A percentile compares a stretch with the other conserved stretches of the same genome.
Conservation (phyloP, 1,139 yeast genomes). For the Debaryomyces subglobosus region DNA sequence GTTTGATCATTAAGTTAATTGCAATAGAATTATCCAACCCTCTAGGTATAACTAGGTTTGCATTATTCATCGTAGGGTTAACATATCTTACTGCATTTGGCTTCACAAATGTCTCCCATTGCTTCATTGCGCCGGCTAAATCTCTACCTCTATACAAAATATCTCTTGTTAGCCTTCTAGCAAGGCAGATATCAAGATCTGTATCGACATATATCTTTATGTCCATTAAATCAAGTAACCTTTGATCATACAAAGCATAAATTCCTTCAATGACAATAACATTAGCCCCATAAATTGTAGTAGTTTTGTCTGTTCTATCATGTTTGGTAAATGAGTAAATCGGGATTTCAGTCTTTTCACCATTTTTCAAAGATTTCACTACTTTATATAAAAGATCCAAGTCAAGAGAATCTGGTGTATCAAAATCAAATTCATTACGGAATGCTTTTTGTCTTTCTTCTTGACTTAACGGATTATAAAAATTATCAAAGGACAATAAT, state of each 20-base stretch:
- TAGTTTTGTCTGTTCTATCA: slow-evolving; percentile 65
- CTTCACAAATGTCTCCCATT: slow-evolving; percentile 89
- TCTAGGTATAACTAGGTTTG: slow-evolving; percentile 86
- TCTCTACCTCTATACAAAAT: slow-evolving; percentile 86
- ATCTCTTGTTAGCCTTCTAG: slow-evolving; percentile 85
- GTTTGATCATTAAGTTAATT: slow-evolving; percentile 74
- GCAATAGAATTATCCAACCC: slow-evolving; percentile 85
- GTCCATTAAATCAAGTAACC: slow-evolving; percentile 77
- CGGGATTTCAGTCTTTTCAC: slow-evolving; percentile 68
- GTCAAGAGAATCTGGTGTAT: slow-evolving; percentile 81
- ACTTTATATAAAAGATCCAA: slow-evolving; percentile 69
- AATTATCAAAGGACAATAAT: slow-evolving; percentile 86
- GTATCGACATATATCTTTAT: slow-evolving; percentile 91
- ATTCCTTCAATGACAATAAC: slow-evolving; percentile 92
- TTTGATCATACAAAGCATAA: slow-evolving; percentile 74
- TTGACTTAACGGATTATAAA: slow-evolving; percentile 70
- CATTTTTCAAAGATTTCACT: slow-evolving; percentile 63
- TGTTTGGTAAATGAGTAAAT: slow-evolving; percentile 82
- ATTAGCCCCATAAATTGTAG: slow-evolving; percentile 91
- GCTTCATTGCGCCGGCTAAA: slow-evolving; percentile 75
- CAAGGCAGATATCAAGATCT: slow-evolving; percentile 87
- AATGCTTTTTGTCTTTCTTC: slow-evolving; percentile 71
- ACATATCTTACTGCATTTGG: slow-evolving; percentile 85
- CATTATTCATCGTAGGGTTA: slow-evolving; percentile 75
- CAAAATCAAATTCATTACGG: slow-evolving; percentile 75